A percentile compares a stretch with the other conserved stretches of the same genome.
Conservation (phyloP, 2,329 filamentous ascomycete genomes). For the Cladophialophora bantiana region DNA sequence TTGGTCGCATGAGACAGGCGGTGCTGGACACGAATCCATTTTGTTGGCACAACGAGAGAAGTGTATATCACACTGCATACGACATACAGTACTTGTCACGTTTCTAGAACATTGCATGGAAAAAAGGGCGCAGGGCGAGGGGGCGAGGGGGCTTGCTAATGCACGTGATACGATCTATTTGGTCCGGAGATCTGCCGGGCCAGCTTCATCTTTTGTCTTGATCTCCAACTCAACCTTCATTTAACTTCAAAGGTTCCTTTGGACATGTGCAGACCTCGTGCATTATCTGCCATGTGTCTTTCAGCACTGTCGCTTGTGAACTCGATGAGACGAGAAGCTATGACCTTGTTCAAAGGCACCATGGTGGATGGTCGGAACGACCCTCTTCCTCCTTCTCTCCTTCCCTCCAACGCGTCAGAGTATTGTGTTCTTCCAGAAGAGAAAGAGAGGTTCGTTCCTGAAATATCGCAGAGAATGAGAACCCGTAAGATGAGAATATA, state of each 20-base stretch:
- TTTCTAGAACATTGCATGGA: background rate
- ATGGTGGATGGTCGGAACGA: too few species aligned
- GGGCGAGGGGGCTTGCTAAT: background rate
- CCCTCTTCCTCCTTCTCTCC: too few species aligned
- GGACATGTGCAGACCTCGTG: background rate
- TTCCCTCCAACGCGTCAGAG: too few species aligned
- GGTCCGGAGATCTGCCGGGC: background rate
- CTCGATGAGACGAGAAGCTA: too few species aligned
- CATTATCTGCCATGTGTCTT: background rate
- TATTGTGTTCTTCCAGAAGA: too few species aligned
- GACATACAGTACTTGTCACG: too few species aligned
- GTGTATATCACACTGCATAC: background rate
- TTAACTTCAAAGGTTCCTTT: background rate
- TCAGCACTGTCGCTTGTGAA: background rate
- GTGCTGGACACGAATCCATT: background rate
- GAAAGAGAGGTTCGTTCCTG: too few species aligned
- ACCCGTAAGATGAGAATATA: background rate
- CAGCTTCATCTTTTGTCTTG: background rate
- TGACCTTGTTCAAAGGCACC: too few species aligned
- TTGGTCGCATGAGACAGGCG: background rate
- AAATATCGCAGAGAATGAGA: too few species aligned
- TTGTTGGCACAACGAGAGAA: background rate
- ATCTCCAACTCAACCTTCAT: background rate
- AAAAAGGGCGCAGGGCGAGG: background rate
- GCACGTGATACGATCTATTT: background rate